phyloP scores from a whole-genome alignment of 2,329 filamentous ascomycete genomes.

The Penicillium sp. region DNA sequence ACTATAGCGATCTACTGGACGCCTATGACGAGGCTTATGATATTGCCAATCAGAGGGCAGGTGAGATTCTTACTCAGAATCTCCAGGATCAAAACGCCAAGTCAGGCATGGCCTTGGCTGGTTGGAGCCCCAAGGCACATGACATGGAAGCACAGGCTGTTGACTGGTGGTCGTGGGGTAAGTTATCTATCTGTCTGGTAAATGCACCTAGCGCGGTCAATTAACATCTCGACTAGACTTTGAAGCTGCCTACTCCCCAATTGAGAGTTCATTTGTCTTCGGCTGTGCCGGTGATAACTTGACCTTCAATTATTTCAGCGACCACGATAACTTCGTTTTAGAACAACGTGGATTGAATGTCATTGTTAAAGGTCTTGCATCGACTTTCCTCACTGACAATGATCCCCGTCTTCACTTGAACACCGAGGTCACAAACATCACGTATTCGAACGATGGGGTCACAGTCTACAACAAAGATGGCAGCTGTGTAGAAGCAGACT shows the following conservation, averaged over 20 bases:
- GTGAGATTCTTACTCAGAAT: constrained; percentile 58
- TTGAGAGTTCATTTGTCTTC: constrained; percentile 57
- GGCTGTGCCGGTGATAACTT: constrained; percentile 58
- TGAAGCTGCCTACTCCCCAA: constrained; percentile 59
- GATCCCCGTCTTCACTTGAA: constrained; percentile 60
- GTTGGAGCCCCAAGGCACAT: constrained; percentile 59
- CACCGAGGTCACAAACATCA: constrained; percentile 57
- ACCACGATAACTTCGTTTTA: constrained; percentile 61
- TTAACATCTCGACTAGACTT: constrained; percentile 47
- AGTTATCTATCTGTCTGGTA: background rate
- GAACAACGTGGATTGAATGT: constrained; percentile 63
- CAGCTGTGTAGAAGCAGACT: constrained; percentile 58
- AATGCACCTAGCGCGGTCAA: background rate
- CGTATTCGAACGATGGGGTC: constrained; percentile 55
- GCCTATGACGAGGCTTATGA: constrained; percentile 52
- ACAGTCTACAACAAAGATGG: constrained; percentile 55
- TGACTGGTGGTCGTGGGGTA: constrained; percentile 59
- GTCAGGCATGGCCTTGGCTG: constrained; percentile 58
- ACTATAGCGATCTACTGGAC: constrained; percentile 55
- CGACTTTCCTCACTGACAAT: constrained; percentile 56
- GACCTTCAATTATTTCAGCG: constrained; percentile 63
- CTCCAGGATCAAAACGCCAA: constrained; percentile 63
- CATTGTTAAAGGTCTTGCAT: constrained; percentile 58
- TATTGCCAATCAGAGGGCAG: constrained; percentile 53
- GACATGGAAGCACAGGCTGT: constrained; percentile 59